phyloP scores from a whole-genome alignment of 2,329 filamentous ascomycete genomes.

The Decorospora gaudefroyi region DNA sequence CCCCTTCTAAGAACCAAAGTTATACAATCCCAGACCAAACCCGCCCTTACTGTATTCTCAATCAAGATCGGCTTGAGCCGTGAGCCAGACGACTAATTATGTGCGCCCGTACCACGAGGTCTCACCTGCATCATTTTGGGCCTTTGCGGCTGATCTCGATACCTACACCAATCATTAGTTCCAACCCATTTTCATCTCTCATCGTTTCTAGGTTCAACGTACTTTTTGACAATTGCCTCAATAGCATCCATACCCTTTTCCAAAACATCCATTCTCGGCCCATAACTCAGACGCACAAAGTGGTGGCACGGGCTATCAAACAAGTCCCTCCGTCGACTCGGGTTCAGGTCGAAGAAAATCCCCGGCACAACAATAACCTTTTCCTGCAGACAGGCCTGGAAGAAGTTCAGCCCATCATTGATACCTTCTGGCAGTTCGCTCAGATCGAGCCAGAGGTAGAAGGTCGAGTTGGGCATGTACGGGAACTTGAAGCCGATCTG shows the following conservation, averaged over 20 bases:
- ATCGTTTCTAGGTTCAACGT: no score
- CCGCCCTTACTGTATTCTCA: neutral
- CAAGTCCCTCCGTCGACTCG: slow-evolving; percentile 81
- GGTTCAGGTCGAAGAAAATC: slow-evolving; percentile 98
- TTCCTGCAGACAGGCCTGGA: slow-evolving; percentile 88
- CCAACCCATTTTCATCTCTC: no score
- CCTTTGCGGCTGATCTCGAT: slow-evolving; percentile 18
- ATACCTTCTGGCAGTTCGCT: slow-evolving; percentile 74
- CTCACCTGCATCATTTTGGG: slow-evolving; percentile 19
- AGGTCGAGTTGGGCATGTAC: slow-evolving; percentile 86
- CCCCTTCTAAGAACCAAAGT: no score
- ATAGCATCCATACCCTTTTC: slow-evolving; percentile 49
- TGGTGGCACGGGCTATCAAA: slow-evolving; percentile 92
- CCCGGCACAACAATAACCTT: slow-evolving; percentile 96
- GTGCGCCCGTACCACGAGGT: slow-evolving; percentile 17
- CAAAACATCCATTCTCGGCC: slow-evolving; percentile 49
- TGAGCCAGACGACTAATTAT: neutral
- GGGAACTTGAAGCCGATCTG: slow-evolving; percentile 83
- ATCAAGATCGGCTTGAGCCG: neutral
- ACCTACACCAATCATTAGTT: slow-evolving; percentile 12
- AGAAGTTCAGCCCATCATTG: slow-evolving; percentile 93
- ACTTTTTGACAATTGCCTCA: slow-evolving; percentile 49
- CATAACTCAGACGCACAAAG: slow-evolving; percentile 50
- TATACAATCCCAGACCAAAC: no score
- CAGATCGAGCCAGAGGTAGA: slow-evolving; percentile 82